phyloP scores from a whole-genome alignment of 345 rosid genomes.

The Mangifera indica region DNA sequence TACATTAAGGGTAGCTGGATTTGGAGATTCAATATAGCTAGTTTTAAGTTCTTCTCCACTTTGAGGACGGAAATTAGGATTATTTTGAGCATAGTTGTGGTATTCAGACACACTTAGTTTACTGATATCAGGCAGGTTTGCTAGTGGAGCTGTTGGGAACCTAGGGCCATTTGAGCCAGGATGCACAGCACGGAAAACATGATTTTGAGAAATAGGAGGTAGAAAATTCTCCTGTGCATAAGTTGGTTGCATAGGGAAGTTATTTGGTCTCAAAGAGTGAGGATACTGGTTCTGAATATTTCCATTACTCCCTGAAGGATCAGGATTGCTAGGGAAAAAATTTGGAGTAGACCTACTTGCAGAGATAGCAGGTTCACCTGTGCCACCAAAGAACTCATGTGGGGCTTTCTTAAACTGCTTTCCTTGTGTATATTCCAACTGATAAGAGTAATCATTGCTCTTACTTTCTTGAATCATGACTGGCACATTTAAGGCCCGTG shows the following conservation, averaged over 20 bases:
- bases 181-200: conserved; percentile 44
- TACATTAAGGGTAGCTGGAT: conserved; percentile 30
- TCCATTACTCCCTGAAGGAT: conserved; percentile 35
- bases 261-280: conserved; percentile 38
- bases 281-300: conserved; percentile 38
- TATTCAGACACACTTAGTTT: conserved; percentile 44
- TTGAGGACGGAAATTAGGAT: conserved; percentile 40
- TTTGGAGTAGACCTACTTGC: conserved; percentile 34
- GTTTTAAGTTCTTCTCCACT: conserved; percentile 38
- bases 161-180: conserved; percentile 43
- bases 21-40: conserved; percentile 30
- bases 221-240: conserved; percentile 34
- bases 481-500: conserved; percentile 43
- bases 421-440: conserved; percentile 36
- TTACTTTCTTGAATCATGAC: conserved; percentile 39
- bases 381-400: conserved; percentile 59
- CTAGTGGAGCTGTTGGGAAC: conserved; percentile 30
- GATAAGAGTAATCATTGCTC: conserved; percentile 31
- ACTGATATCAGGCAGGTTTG: conserved; percentile 49
- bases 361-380: conserved; percentile 38
- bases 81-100: conserved; percentile 33
- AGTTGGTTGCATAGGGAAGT: conserved; percentile 38
- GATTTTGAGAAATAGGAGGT: conserved; percentile 33
- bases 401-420: conserved; percentile 78
- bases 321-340: conserved; percentile 38